These are phyloP conservation scores for Aspergillus sp. DNA, from an alignment of 2,329 filamentous ascomycete species.

Conservation along the genomic window DNA sequence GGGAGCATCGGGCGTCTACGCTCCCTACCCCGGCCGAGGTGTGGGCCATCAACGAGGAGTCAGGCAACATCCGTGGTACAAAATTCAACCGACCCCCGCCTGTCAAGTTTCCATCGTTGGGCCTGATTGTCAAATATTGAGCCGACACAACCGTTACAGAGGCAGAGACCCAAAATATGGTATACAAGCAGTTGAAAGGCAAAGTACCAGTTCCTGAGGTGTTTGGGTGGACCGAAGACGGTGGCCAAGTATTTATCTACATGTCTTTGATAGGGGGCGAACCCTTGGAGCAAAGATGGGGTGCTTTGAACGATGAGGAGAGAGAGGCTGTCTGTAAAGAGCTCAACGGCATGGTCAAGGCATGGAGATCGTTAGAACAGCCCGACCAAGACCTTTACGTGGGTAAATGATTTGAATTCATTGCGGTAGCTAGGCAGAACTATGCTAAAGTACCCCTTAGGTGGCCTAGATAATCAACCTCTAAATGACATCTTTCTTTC, in stretches of 20 bases:
- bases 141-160: slow-evolving; percentile 20
- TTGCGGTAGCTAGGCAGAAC: slow-evolving; percentile 4
- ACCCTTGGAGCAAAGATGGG: slow-evolving; percentile 15
- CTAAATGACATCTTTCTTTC: slow-evolving; percentile 25
- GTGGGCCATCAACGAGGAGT: slow-evolving; percentile 17
- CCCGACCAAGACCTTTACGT: slow-evolving; percentile 10
- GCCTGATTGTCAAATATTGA: slow-evolving; percentile 29
- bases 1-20: background rate
- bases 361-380: slow-evolving; percentile 11
- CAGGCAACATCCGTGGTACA: slow-evolving; percentile 8
- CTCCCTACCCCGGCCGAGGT: slow-evolving; percentile 22
- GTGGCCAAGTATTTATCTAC: slow-evolving; percentile 15
- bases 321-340: slow-evolving; percentile 21
- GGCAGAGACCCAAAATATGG: slow-evolving; percentile 18
- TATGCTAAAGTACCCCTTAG: slow-evolving; percentile 10
- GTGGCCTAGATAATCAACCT: slow-evolving; percentile 18
- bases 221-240: slow-evolving; percentile 16
- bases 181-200: slow-evolving; percentile 17
- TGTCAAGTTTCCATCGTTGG: slow-evolving; percentile 23
- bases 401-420: slow-evolving; percentile 10
- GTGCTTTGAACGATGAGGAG: slow-evolving; percentile 12
- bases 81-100: slow-evolving; percentile 19
- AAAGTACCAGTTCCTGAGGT: slow-evolving; percentile 17
- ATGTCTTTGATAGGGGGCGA: slow-evolving; percentile 17
- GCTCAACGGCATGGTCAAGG: slow-evolving; percentile 16